Evolutionary conservation across 176 grass and related monocot genomes (phyloP).

Genomic region (Phoenix dactylifera): DNA sequence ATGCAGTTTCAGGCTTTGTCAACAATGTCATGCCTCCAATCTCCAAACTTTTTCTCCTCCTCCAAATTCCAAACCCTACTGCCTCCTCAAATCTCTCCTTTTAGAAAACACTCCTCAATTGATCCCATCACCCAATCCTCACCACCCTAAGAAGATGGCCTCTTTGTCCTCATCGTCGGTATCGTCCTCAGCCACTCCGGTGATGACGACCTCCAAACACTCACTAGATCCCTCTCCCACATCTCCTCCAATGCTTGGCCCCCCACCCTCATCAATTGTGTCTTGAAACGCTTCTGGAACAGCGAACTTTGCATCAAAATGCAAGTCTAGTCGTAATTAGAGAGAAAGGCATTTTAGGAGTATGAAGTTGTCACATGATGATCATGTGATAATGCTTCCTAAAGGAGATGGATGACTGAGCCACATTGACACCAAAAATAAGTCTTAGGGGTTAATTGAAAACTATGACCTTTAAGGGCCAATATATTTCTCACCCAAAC

Average conservation of each 20-base stretch:
- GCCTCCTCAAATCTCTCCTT: not conserved
- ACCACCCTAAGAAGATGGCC: constrained; percentile 23
- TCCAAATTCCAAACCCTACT: not conserved
- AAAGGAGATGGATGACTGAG: too few species aligned
- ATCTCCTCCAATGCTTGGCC: constrained; percentile 2
- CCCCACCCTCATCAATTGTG: constrained; percentile 27
- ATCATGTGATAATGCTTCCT: too few species aligned
- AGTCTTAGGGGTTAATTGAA: too few species aligned
- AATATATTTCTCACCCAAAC: too few species aligned
- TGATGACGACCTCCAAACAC: constrained; percentile 18
- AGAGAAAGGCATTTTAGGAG: too few species aligned
- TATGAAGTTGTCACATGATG: too few species aligned
- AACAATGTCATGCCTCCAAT: too few species aligned
- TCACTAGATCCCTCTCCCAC: constrained; percentile 9
- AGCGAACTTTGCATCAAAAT: not conserved
- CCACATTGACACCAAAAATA: too few species aligned
- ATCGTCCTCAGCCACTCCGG: constrained; percentile 32
- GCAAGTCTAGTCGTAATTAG: too few species aligned
- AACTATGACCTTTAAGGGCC: too few species aligned
- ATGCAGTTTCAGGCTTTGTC: too few species aligned
- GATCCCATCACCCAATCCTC: constrained; percentile 17
- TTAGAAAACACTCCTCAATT: not conserved
- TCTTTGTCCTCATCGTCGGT: constrained; percentile 28
- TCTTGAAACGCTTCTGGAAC: constrained; percentile 65
- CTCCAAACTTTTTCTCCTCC: not conserved